These are phyloP conservation scores for Eragrostis tef DNA, from an alignment of 202 grass and related monocot species.

Conservation along the genomic window DNA sequence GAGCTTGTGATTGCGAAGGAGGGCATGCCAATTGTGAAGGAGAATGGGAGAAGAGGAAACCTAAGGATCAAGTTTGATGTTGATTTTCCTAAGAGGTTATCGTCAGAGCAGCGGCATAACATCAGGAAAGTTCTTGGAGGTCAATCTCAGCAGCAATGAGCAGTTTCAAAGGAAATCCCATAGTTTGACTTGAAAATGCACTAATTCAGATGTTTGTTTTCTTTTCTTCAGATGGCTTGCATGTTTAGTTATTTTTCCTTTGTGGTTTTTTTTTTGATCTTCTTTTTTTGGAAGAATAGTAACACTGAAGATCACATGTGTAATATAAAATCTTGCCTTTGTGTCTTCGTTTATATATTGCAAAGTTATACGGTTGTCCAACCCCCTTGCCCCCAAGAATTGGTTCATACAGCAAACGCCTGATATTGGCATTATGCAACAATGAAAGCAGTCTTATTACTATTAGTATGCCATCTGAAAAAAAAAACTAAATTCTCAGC, in stretches of 20 bases:
- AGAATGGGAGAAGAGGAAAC: constrained; percentile 86
- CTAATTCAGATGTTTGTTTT: constrained; percentile 48
- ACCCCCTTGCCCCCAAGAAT: not conserved
- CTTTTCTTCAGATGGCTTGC: constrained; percentile 36
- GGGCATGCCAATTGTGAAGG: constrained; percentile 87
- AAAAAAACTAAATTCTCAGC: not conserved
- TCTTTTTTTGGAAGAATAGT: constrained; percentile 25
- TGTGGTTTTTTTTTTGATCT: constrained; percentile 33
- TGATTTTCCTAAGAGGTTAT: constrained; percentile 75
- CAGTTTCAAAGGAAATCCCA: not conserved
- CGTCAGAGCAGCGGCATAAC: constrained; percentile 67
- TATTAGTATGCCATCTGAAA: not conserved
- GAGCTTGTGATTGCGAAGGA: constrained; percentile 76
- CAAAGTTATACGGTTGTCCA: not conserved
- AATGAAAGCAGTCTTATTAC: not conserved
- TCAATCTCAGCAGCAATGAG: constrained; percentile 51
- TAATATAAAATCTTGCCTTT: not conserved
- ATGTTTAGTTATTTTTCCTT: constrained; percentile 40
- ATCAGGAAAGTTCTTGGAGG: constrained; percentile 77
- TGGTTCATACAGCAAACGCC: not conserved
- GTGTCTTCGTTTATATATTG: constrained; percentile 29
- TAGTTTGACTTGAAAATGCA: constrained; percentile 28
- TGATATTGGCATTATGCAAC: not conserved
- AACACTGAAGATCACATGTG: constrained; percentile 34
- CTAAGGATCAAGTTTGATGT: constrained; percentile 88